These are phyloP conservation scores for Ceratocystis smalleyi DNA, from an alignment of 2,329 filamentous ascomycete species.

Conservation along the genomic window DNA sequence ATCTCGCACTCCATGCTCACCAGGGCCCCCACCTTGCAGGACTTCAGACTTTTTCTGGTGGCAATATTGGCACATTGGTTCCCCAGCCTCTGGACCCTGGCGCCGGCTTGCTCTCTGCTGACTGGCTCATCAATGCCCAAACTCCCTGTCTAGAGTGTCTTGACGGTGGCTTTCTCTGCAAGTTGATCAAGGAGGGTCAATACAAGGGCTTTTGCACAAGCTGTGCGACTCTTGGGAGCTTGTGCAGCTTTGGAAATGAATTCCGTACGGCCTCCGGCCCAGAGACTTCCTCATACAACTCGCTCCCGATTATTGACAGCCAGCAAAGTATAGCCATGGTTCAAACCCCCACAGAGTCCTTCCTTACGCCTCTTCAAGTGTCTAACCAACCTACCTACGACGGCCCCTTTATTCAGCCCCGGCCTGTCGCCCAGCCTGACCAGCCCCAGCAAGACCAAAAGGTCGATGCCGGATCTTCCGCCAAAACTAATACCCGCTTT, in stretches of 20 bases:
- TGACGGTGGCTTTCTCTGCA: slow-evolving; percentile 41
- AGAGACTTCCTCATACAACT: slow-evolving; percentile 30
- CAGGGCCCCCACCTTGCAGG: slow-evolving; percentile 38
- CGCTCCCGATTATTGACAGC: slow-evolving; percentile 32
- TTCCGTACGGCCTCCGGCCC: slow-evolving; percentile 21
- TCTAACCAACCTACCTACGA: not conserved
- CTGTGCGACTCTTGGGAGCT: slow-evolving; percentile 43
- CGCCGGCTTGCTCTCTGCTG: slow-evolving; percentile 17
- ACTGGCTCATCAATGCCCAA: slow-evolving; percentile 29
- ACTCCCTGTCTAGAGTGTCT: slow-evolving; percentile 38
- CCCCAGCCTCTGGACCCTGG: slow-evolving; percentile 11
- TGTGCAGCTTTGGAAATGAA: slow-evolving; percentile 39
- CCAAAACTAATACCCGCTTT: slow-evolving; percentile 59
- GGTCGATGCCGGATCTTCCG: not conserved
- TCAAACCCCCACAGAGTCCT: not conserved
- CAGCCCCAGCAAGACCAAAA: not conserved
- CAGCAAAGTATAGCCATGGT: slow-evolving; percentile 25
- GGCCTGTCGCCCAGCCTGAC: not conserved
- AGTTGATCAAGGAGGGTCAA: slow-evolving; percentile 43
- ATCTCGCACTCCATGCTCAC: slow-evolving; percentile 41
- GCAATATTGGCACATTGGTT: slow-evolving; percentile 24
- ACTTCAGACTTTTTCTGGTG: slow-evolving; percentile 39
- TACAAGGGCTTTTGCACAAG: slow-evolving; percentile 46
- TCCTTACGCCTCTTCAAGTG: not conserved
- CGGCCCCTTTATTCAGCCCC: not conserved